phyloP scores from a whole-genome alignment of 2,329 filamentous ascomycete genomes.

The Fusarium pseudograminearum region DNA sequence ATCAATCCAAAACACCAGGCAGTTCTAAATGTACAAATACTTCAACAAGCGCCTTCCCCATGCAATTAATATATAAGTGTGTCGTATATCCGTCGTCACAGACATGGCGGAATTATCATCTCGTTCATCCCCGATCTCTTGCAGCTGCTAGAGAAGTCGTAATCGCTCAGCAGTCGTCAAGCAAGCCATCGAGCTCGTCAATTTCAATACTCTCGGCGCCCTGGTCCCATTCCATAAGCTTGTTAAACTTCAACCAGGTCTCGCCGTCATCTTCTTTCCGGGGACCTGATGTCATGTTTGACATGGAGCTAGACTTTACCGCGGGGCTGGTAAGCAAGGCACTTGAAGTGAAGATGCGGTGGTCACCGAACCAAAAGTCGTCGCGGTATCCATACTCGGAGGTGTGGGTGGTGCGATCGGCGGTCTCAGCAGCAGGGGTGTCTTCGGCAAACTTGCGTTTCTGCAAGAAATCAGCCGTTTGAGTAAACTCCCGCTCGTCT shows the following conservation, averaged over 20 bases:
- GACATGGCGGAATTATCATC: constrained; percentile 43
- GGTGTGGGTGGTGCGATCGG: constrained; percentile 47
- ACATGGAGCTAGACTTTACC: constrained; percentile 55
- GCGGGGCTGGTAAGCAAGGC: constrained; percentile 67
- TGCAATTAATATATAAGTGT: constrained; percentile 43
- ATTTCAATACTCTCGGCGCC: constrained; percentile 91
- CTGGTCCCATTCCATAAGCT: constrained; percentile 68
- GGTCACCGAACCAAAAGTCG: constrained; percentile 66
- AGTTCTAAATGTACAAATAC: constrained; percentile 51
- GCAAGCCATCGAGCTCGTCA: constrained; percentile 89
- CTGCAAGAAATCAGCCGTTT: constrained; percentile 88
- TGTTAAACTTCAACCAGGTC: constrained; percentile 57
- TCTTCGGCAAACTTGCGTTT: constrained; percentile 69
- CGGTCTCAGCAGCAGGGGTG: constrained; percentile 45
- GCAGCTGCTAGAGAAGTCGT: constrained; percentile 36
- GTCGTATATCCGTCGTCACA: constrained; percentile 44
- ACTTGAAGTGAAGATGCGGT: constrained; percentile 53
- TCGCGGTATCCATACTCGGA: constrained; percentile 58
- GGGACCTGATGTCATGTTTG: constrained; percentile 42
- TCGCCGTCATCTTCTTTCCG: constrained; percentile 56
- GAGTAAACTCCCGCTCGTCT: constrained; percentile 96
- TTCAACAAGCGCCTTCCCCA: constrained; percentile 47
- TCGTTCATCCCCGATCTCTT: constrained; percentile 39
- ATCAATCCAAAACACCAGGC: constrained; percentile 41
- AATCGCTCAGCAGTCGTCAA: constrained; percentile 74